Conservation (phyloP, 164 flowering plant species). For the Aristolochia fimbriata region DNA sequence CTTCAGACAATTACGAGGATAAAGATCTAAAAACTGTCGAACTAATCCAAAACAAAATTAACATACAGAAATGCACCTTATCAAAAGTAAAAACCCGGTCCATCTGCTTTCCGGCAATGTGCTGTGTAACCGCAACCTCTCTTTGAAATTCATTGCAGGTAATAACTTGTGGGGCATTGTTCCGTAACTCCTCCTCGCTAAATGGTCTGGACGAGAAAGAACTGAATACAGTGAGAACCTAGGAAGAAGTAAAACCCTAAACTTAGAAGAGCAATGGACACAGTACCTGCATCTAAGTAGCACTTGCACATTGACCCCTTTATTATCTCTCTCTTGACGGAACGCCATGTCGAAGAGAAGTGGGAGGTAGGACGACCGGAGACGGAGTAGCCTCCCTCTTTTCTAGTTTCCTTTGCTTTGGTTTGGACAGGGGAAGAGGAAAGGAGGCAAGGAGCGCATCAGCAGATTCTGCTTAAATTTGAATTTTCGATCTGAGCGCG, state of each 20-base stretch:
- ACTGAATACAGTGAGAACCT: background rate
- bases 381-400: background rate
- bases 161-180: conserved; percentile 89
- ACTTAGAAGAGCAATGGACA: background rate
- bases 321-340: conserved; percentile 82
- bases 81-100: conserved; percentile 90
- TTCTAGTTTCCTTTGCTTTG: no score
- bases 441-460: no score
- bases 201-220: conserved; percentile 50
- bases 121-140: conserved; percentile 87
- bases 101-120: conserved; percentile 84
- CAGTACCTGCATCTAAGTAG: conserved; percentile 93
- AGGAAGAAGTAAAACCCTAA: background rate
- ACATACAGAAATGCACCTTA: conserved; percentile 38
- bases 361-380: background rate
- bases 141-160: conserved; percentile 77
- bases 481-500: no score
- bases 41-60: background rate
- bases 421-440: no score
- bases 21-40: background rate
- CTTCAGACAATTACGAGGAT: background rate
- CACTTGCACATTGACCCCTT: conserved; percentile 94
- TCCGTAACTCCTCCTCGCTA: conserved; percentile 84
- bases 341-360: conserved; percentile 2
- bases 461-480: no score